Conservation (phyloP, 306 rosid genomes). For the Ceratonia siliqua region DNA sequence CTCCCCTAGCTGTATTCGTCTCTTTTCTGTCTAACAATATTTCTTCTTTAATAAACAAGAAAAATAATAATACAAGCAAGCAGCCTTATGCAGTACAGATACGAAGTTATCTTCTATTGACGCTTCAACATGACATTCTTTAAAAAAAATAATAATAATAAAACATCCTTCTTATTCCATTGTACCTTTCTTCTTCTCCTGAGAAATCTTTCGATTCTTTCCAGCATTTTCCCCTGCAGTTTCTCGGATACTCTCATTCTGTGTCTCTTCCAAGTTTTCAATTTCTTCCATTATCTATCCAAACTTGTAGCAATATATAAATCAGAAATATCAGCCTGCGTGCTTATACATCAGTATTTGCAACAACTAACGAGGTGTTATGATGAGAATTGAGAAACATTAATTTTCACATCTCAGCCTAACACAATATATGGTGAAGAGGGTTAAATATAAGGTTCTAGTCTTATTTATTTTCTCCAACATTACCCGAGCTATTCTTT, state of each 20-base stretch:
- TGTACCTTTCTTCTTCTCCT: constrained; percentile 71
- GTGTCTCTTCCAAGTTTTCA: constrained; percentile 89
- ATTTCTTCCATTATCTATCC: constrained; percentile 77
- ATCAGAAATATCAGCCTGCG: not conserved
- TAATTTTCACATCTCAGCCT: not conserved
- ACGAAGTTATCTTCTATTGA: not conserved
- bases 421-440: constrained; percentile 17
- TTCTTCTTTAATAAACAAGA: not conserved
- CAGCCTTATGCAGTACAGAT: constrained; percentile 17
- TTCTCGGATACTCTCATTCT: constrained; percentile 86
- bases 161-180: constrained; percentile 73
- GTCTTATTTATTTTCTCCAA: constrained; percentile 28
- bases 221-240: constrained; percentile 80
- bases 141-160: not conserved
- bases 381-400: not conserved
- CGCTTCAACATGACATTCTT: constrained; percentile 13
- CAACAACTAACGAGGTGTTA: not conserved
- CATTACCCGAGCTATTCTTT: constrained; percentile 76
- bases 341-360: constrained; percentile 22
- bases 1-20: too few species aligned
- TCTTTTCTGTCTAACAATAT: too few species aligned
- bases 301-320: not conserved
- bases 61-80: constrained; percentile 8
- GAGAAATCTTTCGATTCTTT: constrained; percentile 49
- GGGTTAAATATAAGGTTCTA: not conserved